phyloP scores from a whole-genome alignment of 108 stramenopile genomes.

The Nitzschia palea region DNA sequence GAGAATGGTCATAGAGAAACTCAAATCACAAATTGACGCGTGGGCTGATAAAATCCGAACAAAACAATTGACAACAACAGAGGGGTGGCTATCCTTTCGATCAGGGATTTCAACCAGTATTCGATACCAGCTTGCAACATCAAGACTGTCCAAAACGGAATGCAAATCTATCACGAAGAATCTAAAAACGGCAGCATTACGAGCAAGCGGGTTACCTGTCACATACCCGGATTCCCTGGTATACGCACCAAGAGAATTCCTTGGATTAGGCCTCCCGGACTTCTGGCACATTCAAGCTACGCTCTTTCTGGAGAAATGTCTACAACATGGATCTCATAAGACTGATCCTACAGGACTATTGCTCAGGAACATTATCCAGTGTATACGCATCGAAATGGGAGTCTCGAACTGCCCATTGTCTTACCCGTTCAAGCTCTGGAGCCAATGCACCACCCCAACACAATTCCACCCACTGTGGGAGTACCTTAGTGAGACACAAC shows the following conservation, averaged over 20 bases:
- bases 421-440: background rate
- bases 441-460: background rate
- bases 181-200: background rate
- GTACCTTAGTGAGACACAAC: background rate
- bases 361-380: background rate
- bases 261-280: background rate
- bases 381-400: background rate
- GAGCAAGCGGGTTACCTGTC: background rate
- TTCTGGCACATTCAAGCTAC: background rate
- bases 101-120: background rate
- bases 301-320: background rate
- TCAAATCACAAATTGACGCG: background rate
- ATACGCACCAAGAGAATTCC: background rate
- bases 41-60: conserved; percentile 1
- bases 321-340: background rate
- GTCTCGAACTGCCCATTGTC: background rate
- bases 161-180: background rate
- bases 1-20: too few relatives aligned
- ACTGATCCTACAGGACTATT: background rate
- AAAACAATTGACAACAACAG: background rate
- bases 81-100: background rate
- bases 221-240: background rate
- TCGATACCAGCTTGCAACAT: background rate
- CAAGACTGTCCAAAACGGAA: background rate
- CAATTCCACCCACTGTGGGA: background rate